These are phyloP conservation scores for Moricandia arvensis DNA, from an alignment of 345 rosid genomes.

Conservation along the genomic window DNA sequence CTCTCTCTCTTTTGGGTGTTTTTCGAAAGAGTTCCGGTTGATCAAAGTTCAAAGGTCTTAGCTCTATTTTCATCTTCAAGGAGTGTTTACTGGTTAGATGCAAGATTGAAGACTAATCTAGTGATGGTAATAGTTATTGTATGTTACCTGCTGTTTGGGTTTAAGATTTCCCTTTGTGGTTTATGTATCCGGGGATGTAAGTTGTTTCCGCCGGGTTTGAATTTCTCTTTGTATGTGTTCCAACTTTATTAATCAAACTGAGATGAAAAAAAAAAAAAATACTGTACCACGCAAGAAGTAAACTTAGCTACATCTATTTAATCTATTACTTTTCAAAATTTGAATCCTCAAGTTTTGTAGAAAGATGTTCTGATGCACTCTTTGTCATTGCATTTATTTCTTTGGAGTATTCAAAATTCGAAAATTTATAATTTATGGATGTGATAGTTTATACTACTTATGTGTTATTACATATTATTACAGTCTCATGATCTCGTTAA, in stretches of 20 bases:
- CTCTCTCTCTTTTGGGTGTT: no score
- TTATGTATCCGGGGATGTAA: no score
- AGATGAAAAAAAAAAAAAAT: no score
- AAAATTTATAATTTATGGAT: background rate
- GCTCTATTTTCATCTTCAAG: background rate
- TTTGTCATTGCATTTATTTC: conserved; percentile 34
- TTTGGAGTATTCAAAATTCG: conserved; percentile 27
- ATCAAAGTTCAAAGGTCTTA: background rate
- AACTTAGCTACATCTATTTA: conserved; percentile 3
- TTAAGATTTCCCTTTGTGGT: no score
- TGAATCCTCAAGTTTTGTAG: conserved; percentile 15
- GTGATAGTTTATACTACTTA: background rate
- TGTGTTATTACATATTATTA: background rate
- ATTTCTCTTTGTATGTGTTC: no score
- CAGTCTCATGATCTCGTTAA: background rate
- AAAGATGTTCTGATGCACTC: conserved; percentile 24
- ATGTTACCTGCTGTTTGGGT: no score
- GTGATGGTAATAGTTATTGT: no score
- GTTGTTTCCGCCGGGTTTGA: no score
- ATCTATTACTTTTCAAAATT: conserved; percentile 23
- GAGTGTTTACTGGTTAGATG: no score
- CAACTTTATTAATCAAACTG: no score
- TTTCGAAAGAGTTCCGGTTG: background rate
- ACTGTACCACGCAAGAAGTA: background rate
- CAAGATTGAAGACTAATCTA: no score